A percentile compares a stretch with the other conserved stretches of the same genome.
phyloP scores from a whole-genome alignment of 139 green algal species.

The Haematococcus lacustris region DNA sequence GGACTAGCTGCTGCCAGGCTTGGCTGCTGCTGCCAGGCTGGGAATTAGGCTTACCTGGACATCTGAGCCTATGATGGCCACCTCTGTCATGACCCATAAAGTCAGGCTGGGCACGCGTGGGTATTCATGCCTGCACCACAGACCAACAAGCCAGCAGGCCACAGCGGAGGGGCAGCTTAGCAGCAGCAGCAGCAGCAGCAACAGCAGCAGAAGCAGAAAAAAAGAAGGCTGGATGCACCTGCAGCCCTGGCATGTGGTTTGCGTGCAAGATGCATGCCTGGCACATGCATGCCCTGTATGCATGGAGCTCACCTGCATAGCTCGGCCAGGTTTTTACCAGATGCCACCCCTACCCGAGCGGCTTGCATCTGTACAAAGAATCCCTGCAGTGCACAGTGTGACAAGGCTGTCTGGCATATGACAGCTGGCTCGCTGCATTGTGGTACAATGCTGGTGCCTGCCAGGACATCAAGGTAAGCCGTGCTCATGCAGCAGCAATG shows the following conservation, averaged over 20 bases:
- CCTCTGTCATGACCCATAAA: conserved; percentile 81
- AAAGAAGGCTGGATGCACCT: not conserved
- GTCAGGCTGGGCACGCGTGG: conserved; percentile 16
- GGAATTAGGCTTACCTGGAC: conserved; percentile 34
- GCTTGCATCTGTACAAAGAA: conserved; percentile 76
- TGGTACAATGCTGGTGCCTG: too few relatives aligned
- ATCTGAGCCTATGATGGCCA: conserved; percentile 84
- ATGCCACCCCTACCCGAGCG: conserved; percentile 76
- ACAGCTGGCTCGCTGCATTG: not conserved
- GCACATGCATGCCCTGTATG: too few relatives aligned
- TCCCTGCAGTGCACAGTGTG: conserved; percentile 32
- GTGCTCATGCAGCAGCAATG: too few relatives aligned
- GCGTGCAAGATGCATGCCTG: not conserved
- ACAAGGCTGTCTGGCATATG: not conserved
- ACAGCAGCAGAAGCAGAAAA: not conserved
- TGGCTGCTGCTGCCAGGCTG: too few relatives aligned
- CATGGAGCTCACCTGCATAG: conserved; percentile 71
- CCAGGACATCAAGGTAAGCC: too few relatives aligned
- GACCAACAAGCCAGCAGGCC: not conserved
- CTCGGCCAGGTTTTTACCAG: conserved; percentile 71
- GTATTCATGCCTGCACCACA: conserved; percentile 32
- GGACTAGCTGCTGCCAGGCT: too few relatives aligned
- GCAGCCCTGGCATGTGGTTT: not conserved
- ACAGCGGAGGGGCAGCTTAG: not conserved
- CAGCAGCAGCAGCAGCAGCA: not conserved